Conservation (phyloP, 169 alveolate species). For the Eimeria acervulina region DNA sequence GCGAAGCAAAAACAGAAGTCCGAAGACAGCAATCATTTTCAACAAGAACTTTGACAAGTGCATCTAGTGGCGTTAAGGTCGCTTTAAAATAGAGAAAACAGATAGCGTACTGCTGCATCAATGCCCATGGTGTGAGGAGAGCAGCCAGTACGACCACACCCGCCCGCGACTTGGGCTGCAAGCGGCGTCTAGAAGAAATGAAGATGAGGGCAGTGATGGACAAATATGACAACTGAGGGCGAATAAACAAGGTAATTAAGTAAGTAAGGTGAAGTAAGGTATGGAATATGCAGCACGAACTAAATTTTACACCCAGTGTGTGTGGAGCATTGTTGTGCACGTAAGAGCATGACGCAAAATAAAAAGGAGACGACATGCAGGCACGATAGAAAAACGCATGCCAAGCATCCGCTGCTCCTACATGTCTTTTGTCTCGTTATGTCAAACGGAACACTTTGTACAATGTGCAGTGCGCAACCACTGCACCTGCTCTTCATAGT, state of each 20-base stretch:
- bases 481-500: too few relatives aligned
- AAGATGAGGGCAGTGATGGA: slow-evolving; percentile 46
- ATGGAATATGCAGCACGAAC: neutral
- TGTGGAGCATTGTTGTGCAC: neutral
- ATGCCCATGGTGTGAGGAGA: slow-evolving; percentile 62
- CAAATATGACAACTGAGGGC: slow-evolving; percentile 24
- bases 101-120: slow-evolving; percentile 28
- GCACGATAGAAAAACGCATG: neutral
- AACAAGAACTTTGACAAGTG: neutral
- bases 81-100: neutral
- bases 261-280: neutral
- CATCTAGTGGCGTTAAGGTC: neutral
- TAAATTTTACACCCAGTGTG: neutral
- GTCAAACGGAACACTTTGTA: too few relatives aligned
- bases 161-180: slow-evolving; percentile 7
- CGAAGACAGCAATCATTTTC: neutral
- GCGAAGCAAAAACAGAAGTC: neutral
- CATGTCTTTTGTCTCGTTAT: too few relatives aligned
- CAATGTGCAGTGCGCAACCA: too few relatives aligned
- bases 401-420: too few relatives aligned
- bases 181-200: slow-evolving; percentile 40
- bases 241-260: neutral
- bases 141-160: slow-evolving; percentile 21
- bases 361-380: neutral
- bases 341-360: neutral